Conservation (phyloP, 148 eudicot species). For the Dianthus caryophyllus region DNA sequence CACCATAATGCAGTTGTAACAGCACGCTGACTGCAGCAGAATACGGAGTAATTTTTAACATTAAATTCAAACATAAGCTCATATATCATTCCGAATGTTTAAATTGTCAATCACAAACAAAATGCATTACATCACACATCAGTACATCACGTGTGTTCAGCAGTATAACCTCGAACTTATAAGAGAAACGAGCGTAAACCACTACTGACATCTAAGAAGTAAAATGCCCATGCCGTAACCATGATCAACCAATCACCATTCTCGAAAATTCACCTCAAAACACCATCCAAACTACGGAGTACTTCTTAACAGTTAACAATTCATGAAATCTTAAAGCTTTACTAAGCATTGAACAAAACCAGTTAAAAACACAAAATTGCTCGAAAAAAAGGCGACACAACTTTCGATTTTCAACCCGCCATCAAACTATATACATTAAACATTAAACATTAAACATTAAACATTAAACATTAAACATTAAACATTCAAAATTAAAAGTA, state of each 20-base stretch:
- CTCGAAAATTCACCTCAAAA: background rate
- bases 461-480: too few species aligned
- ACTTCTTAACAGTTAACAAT: background rate
- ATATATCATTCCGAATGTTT: background rate
- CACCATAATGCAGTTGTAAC: slow-evolving; percentile 94
- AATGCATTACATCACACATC: background rate
- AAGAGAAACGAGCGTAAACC: background rate
- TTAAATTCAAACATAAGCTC: background rate
- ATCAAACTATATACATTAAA: background rate
- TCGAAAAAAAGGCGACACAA: background rate
- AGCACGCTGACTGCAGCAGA: slow-evolving; percentile 68
- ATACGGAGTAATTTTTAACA: background rate
- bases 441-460: background rate
- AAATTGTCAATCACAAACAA: too few species aligned
- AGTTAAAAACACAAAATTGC: background rate
- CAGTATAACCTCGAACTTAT: background rate
- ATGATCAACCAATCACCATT: background rate
- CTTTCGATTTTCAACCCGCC: background rate
- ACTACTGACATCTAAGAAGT: background rate
- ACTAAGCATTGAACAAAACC: background rate
- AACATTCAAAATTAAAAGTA: too few species aligned
- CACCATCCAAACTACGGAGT: background rate
- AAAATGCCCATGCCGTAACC: background rate
- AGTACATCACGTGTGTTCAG: background rate
- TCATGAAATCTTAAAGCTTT: background rate